A percentile compares a stretch with the other conserved stretches of the same genome.
phyloP scores from a whole-genome alignment of 371 early-diverging fungal species.

The Syncephalastrum sp. region DNA sequence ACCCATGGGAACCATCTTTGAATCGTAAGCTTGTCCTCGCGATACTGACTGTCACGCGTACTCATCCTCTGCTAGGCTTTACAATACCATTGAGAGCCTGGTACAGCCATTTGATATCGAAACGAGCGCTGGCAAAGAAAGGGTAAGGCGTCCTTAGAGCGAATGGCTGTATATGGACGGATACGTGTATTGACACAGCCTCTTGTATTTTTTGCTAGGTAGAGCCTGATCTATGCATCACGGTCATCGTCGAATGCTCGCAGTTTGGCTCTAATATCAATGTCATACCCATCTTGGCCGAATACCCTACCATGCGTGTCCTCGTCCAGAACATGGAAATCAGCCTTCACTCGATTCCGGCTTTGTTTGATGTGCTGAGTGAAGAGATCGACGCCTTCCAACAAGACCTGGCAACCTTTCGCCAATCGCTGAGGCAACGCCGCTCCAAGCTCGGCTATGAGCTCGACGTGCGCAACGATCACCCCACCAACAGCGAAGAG shows the following conservation, averaged over 20 bases:
- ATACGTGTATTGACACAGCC: not conserved
- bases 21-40: conserved; percentile 38
- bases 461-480: conserved; percentile 53
- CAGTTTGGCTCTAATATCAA: conserved; percentile 65
- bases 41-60: too few species aligned
- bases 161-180: not conserved
- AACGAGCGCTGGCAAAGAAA: conserved; percentile 4
- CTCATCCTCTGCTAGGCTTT: conserved; percentile 13
- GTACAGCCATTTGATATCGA: conserved; percentile 31
- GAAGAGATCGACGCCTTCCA: conserved; percentile 59
- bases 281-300: conserved; percentile 53
- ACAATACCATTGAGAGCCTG: conserved; percentile 29
- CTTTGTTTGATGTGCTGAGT: conserved; percentile 47
- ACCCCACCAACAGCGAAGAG: conserved; percentile 20
- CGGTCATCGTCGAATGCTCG: conserved; percentile 75
- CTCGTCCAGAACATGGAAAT: conserved; percentile 64
- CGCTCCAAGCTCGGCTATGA: conserved; percentile 46
- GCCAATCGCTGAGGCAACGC: conserved; percentile 43
- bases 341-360: conserved; percentile 15
- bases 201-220: conserved; percentile 27
- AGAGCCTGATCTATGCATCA: conserved; percentile 64
- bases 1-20: conserved; percentile 52
- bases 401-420: conserved; percentile 52
- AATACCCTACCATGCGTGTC: conserved; percentile 66
- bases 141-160: not conserved